A percentile compares a stretch with the other conserved stretches of the same genome.
These are phyloP conservation scores for Ophiostoma triangulosporum DNA, from an alignment of 2,329 filamentous ascomycete genomes.

Conservation along the genomic window DNA sequence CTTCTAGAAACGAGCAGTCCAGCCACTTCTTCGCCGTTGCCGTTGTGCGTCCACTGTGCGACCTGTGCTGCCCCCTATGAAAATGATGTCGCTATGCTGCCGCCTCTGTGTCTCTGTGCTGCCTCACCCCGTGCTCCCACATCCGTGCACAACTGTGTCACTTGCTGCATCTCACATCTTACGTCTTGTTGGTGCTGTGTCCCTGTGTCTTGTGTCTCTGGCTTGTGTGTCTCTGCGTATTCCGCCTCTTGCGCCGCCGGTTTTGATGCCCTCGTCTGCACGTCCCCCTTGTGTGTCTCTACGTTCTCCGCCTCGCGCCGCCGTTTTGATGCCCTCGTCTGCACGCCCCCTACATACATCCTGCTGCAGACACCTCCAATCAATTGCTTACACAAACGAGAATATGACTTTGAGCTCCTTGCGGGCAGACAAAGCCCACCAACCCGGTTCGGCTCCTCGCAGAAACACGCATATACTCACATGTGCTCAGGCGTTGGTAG, in stretches of 20 bases:
- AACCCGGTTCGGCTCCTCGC: conserved; percentile 10
- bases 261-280: too few species aligned
- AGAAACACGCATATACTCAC: conserved; percentile 9
- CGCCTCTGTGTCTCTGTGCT: too few species aligned
- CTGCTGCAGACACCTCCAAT: neutral
- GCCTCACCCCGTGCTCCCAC: too few species aligned
- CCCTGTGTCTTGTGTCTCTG: neutral
- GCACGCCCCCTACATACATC: neutral
- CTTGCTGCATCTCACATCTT: neutral
- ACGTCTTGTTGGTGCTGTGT: neutral
- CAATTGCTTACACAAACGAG: conserved; percentile 5
- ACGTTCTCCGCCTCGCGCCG: too few species aligned
- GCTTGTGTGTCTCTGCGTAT: neutral
- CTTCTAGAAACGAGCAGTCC: conserved; percentile 1
- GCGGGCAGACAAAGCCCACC: conserved; percentile 6
- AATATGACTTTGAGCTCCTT: neutral
- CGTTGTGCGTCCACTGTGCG: conserved; percentile 2
- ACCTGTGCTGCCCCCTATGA: conserved; percentile 2
- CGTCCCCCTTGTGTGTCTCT: too few species aligned
- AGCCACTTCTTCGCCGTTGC: conserved; percentile 1
- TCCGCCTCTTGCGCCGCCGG: neutral
- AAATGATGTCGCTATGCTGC: too few species aligned
- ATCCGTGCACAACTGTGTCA: neutral
- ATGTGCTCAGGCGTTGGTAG: neutral
- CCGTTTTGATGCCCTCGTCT: too few species aligned